These are phyloP conservation scores for Scytalidium lignicola DNA, from an alignment of 2,329 filamentous ascomycete species.

Conservation along the genomic window DNA sequence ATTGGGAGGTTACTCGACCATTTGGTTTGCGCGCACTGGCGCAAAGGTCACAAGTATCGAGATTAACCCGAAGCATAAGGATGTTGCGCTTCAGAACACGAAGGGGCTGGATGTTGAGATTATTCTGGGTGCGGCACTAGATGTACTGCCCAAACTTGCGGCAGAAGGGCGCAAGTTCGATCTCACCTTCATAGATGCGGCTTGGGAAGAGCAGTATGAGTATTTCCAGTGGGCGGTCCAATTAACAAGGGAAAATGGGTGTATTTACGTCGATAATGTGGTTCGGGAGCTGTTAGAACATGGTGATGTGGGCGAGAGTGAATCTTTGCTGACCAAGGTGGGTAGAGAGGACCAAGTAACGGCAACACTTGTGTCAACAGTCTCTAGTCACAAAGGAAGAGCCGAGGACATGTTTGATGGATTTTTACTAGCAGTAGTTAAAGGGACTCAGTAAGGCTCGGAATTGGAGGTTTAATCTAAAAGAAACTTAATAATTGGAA, in stretches of 20 bases:
- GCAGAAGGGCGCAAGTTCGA: slow-evolving; percentile 40
- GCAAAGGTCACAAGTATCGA: slow-evolving; percentile 47
- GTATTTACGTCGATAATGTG: slow-evolving; percentile 47
- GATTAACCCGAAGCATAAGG: slow-evolving; percentile 37
- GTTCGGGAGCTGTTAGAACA: slow-evolving; percentile 34
- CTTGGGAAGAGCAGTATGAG: slow-evolving; percentile 42
- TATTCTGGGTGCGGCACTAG: slow-evolving; percentile 37
- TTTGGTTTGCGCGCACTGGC: slow-evolving; percentile 42
- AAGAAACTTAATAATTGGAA: too few species aligned
- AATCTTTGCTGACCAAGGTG: slow-evolving; percentile 16
- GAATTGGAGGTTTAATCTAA: too few species aligned
- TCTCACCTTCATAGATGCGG: slow-evolving; percentile 49
- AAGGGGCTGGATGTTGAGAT: slow-evolving; percentile 40
- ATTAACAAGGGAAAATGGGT: slow-evolving; percentile 34
- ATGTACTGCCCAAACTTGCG: slow-evolving; percentile 32
- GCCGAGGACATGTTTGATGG: slow-evolving; percentile 15
- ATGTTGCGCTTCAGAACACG: slow-evolving; percentile 41
- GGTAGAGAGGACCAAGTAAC: slow-evolving; percentile 16
- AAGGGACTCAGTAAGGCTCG: not conserved
- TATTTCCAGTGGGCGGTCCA: slow-evolving; percentile 42
- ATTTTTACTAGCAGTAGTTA: slow-evolving; percentile 17
- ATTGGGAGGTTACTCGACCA: slow-evolving; percentile 47
- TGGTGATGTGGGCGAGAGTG: slow-evolving; percentile 12
- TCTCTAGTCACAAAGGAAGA: slow-evolving; percentile 8
- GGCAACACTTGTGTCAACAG: slow-evolving; percentile 15